A percentile compares a stretch with the other conserved stretches of the same genome.
phyloP scores from a whole-genome alignment of 2,329 filamentous ascomycete species.

The Paramyrothecium roridum region DNA sequence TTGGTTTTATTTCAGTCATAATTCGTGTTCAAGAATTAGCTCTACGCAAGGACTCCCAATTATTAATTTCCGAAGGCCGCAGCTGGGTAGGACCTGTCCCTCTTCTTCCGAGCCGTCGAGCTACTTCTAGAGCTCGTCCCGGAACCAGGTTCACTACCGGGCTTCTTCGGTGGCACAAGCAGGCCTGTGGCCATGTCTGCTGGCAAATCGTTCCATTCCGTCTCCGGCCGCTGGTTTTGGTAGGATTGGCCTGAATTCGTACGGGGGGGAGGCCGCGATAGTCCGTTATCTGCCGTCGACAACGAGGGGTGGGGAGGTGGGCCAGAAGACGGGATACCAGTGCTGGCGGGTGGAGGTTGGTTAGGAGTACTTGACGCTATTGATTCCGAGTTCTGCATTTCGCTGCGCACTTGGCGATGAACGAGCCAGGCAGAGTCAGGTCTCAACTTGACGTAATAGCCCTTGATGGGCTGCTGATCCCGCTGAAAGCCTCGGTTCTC shows the following conservation, averaged over 20 bases:
- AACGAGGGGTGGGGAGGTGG: constrained; percentile 22
- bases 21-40: not conserved
- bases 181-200: constrained; percentile 49
- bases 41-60: not conserved
- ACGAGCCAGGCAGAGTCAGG: constrained; percentile 62
- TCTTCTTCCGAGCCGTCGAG: constrained; percentile 52
- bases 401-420: constrained; percentile 36
- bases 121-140: constrained; percentile 54
- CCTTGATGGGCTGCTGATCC: constrained; percentile 43
- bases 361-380: constrained; percentile 7
- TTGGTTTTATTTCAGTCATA: not conserved
- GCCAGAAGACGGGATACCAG: constrained; percentile 27
- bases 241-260: constrained; percentile 42
- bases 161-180: constrained; percentile 22
- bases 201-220: constrained; percentile 65
- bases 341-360: constrained; percentile 15
- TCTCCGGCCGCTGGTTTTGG: constrained; percentile 56
- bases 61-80: constrained; percentile 53
- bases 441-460: constrained; percentile 61
- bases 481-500: constrained; percentile 51
- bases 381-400: constrained; percentile 9
- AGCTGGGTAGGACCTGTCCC: constrained; percentile 58
- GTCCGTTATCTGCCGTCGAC: constrained; percentile 13
- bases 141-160: constrained; percentile 29
- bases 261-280: constrained; percentile 16